Evolutionary conservation across 2,329 filamentous ascomycete genomes (phyloP), one percentile per base, ranked within the genome.

Genomic region (Taxawa tesnikishii): DNA sequence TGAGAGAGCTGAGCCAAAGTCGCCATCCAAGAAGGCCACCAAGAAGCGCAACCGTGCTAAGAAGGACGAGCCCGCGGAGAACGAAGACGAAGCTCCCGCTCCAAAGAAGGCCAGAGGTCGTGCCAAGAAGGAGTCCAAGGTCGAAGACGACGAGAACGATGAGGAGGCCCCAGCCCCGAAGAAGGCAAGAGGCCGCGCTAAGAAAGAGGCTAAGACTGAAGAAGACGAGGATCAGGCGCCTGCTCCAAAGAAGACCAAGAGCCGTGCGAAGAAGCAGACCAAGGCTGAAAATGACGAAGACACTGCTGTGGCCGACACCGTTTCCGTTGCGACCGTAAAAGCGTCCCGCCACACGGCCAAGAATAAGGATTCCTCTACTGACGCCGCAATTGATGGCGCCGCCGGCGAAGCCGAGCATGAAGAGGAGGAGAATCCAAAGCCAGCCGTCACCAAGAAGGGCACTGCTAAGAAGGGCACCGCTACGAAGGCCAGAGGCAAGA

Each of bases 1-100:
- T 32, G 43, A 38, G 17, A 41, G 23, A 14, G 31, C 29, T 27
- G 35, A 30, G 21, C 11, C 39, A 4, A 42, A 38, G 14, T 26
- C 26, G 13, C 25, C 36, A 13, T 32, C 39, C 11, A 55, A 54
- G 36, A 43, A 46, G 8, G 49, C 52, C 24, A 45, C 56, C 12
- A 63, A 62, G 48, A 60, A 62, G 47, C 54, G 54, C 31, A 45
- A 45, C 8, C 53, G 53, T 32, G 47, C 50, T 18, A 54, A 51
- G 41, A 58, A 53, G 38, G 44, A 48, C 28, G 56, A 55, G 34
- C 42, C 48, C 31, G 56, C 56, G 43, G 42, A 52, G 24, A 50
- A 53, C 16, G 47, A 47, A 6, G 52, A 46, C n/a, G 52, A 56
- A 29, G 42, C 31, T 16, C 35, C 41, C 15, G 37, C 43, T 17